Conservation (phyloP, 106 monocot species). For the Hemerocallis citrina region DNA sequence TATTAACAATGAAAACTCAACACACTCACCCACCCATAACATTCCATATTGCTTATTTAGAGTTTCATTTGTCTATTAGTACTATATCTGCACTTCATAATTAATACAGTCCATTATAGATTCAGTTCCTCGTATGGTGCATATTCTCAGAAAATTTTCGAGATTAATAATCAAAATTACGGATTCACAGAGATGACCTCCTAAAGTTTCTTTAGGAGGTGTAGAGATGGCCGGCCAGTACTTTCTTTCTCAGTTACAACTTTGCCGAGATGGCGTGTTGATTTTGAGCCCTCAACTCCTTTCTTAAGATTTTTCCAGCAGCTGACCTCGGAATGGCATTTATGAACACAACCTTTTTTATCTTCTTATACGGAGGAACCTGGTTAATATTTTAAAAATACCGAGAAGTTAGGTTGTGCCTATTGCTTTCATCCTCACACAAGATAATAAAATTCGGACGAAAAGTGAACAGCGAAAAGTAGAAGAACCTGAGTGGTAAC, state of each 20-base stretch:
- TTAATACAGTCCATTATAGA: too few species aligned
- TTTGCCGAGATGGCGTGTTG: slow-evolving; percentile 12
- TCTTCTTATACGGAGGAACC: slow-evolving; percentile 30
- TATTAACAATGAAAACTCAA: too few species aligned
- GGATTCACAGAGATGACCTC: too few species aligned
- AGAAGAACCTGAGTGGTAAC: slow-evolving; percentile 15
- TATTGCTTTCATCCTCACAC: neutral
- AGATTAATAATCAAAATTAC: neutral
- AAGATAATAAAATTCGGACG: neutral
- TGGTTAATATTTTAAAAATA: neutral
- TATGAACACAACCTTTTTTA: slow-evolving; percentile 20
- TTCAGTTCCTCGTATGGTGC: too few species aligned
- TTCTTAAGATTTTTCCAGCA: slow-evolving; percentile 20
- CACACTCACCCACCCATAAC: too few species aligned
- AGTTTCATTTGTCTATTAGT: neutral
- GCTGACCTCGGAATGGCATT: slow-evolving; percentile 18
- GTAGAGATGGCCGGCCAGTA: too few species aligned
- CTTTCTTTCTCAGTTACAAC: too few species aligned
- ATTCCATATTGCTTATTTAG: neutral
- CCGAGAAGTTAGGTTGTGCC: neutral
- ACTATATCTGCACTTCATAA: neutral
- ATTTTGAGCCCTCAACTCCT: slow-evolving; percentile 16
- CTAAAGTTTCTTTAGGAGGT: too few species aligned
- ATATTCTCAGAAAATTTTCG: neutral
- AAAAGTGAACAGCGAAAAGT: neutral